Evolutionary conservation across 163 green algal species (phyloP).

Genomic region (Chloromonas sp.): DNA sequence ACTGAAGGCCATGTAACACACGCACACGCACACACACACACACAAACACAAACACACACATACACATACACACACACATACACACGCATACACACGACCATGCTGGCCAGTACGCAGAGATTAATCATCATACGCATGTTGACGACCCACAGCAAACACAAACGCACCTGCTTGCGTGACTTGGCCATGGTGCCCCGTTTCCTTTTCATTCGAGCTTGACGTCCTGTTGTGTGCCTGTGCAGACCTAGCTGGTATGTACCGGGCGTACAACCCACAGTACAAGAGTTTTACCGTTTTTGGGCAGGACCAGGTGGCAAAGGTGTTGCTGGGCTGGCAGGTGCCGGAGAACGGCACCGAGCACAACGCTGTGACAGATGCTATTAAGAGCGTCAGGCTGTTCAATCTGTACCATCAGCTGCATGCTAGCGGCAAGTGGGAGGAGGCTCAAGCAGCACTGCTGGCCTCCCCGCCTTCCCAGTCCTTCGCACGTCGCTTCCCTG

Average conservation of each 20-base stretch:
- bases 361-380: conserved; percentile 44
- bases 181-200: too few relatives aligned
- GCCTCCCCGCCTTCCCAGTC: conserved; percentile 41
- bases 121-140: too few relatives aligned
- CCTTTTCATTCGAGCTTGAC: too few relatives aligned
- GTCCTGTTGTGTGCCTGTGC: not conserved
- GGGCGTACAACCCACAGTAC: conserved; percentile 79
- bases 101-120: too few relatives aligned
- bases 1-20: too few relatives aligned
- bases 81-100: too few relatives aligned
- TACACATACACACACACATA: too few relatives aligned
- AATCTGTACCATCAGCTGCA: conserved; percentile 65
- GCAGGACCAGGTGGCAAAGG: conserved; percentile 70
- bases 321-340: conserved; percentile 65
- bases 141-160: too few relatives aligned
- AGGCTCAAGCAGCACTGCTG: conserved; percentile 63
- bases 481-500: conserved; percentile 74
- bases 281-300: conserved; percentile 70
- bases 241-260: conserved; percentile 67
- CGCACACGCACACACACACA: too few relatives aligned
- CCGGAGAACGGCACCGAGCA: not conserved
- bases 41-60: too few relatives aligned
- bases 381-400: conserved; percentile 87
- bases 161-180: too few relatives aligned
- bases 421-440: conserved; percentile 34